Evolutionary conservation across 768 basidiomycete genomes (phyloP).

Genomic region (Boletus subparvulus): DNA sequence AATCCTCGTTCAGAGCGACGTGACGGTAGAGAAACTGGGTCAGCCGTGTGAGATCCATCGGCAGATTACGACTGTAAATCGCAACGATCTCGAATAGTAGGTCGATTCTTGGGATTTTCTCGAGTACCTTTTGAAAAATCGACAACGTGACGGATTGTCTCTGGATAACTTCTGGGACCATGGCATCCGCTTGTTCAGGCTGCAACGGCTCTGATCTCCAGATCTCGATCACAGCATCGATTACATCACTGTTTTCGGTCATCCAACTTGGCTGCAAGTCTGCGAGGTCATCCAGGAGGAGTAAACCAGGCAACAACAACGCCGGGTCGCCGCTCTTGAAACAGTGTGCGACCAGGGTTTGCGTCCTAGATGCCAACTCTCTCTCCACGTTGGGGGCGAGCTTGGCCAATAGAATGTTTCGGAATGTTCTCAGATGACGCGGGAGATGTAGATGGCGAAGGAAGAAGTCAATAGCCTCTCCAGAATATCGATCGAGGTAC

Average conservation of each 20-base stretch:
- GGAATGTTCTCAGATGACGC: conserved; percentile 76
- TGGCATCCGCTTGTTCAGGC: conserved; percentile 42
- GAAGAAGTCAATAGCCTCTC: conserved; percentile 84
- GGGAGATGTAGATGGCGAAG: conserved; percentile 74
- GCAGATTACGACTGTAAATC: conserved; percentile 74
- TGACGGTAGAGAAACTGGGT: conserved; percentile 86
- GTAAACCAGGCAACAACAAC: conserved; percentile 66
- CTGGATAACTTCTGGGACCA: conserved; percentile 51
- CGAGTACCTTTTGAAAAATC: conserved; percentile 73
- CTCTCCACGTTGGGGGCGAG: conserved; percentile 74
- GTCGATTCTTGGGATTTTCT: conserved; percentile 76
- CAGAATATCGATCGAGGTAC: conserved; percentile 88
- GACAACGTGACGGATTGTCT: conserved; percentile 66
- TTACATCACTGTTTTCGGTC: conserved; percentile 57
- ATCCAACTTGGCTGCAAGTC: conserved; percentile 70
- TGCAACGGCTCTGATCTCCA: conserved; percentile 61
- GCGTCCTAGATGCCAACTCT: conserved; percentile 63
- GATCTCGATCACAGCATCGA: conserved; percentile 68
- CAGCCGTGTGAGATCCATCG: conserved; percentile 76
- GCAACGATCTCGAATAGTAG: conserved; percentile 86
- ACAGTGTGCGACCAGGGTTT: conserved; percentile 50
- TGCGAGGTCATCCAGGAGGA: conserved; percentile 75
- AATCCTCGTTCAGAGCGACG: conserved; percentile 70
- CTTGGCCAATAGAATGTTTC: conserved; percentile 77
- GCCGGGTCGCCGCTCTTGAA: conserved; percentile 49